Evolutionary conservation across 83 land plant species (phyloP).

Genomic region (Picea engelmannii): DNA sequence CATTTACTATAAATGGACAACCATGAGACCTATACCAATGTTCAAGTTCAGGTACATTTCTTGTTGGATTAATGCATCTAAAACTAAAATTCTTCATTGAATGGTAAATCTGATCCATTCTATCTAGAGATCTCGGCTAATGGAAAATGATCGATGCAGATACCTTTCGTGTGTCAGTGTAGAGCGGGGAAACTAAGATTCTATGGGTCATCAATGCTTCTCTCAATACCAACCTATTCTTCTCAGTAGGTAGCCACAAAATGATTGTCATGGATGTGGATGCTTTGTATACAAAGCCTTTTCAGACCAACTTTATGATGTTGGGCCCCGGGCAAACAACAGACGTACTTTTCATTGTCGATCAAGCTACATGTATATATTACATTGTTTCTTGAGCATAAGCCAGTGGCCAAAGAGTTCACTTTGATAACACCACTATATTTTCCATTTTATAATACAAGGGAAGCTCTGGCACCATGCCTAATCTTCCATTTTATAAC

Average conservation of each 20-base stretch:
- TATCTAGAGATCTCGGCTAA: too few relatives aligned
- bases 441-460: background rate
- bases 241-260: slow-evolving; percentile 37
- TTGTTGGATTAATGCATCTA: too few relatives aligned
- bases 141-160: slow-evolving; percentile 14
- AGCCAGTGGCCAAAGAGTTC: background rate
- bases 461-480: background rate
- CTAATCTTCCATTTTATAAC: slow-evolving; percentile 14
- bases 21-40: slow-evolving; percentile 14
- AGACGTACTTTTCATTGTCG: slow-evolving; percentile 15
- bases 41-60: background rate
- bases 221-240: slow-evolving; percentile 32
- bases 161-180: slow-evolving; percentile 21
- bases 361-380: background rate
- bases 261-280: slow-evolving; percentile 33
- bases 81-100: too few relatives aligned
- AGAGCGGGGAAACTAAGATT: slow-evolving; percentile 35
- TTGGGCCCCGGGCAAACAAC: slow-evolving; percentile 47
- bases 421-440: slow-evolving; percentile 5
- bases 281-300: slow-evolving; percentile 36
- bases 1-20: slow-evolving; percentile 17
- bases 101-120: too few relatives aligned
- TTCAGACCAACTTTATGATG: slow-evolving; percentile 16
- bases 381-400: background rate
- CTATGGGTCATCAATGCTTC: slow-evolving; percentile 43